Evolutionary conservation across 306 rosid species (phyloP).

Genomic region (Fragaria ananassa): DNA sequence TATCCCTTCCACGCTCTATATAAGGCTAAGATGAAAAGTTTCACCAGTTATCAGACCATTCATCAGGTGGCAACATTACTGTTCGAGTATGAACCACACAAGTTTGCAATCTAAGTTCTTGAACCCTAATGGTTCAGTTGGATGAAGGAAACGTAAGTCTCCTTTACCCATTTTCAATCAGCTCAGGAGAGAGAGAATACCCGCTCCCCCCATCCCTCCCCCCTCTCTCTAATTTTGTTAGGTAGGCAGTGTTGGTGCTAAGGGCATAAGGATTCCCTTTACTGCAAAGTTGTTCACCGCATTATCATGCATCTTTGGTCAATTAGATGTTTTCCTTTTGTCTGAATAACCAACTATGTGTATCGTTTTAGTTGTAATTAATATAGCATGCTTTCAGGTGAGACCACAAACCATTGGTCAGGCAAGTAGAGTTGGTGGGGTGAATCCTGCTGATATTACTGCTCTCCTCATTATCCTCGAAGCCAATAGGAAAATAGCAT

Average conservation of each 20-base stretch:
- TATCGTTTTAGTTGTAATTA: neutral
- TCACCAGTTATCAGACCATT: neutral
- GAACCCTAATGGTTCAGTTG: neutral
- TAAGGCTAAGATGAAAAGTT: neutral
- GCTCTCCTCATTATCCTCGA: slow-evolving; percentile 88
- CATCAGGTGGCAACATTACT: neutral
- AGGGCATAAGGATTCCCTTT: too few species aligned
- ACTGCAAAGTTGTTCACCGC: neutral
- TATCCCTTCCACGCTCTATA: neutral
- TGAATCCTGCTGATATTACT: slow-evolving; percentile 93
- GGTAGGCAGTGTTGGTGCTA: neutral
- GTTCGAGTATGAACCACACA: too few species aligned
- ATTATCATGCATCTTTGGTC: neutral
- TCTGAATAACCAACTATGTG: neutral
- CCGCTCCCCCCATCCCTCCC: too few species aligned
- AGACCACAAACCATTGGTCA: slow-evolving; percentile 83
- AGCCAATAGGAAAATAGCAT: slow-evolving; percentile 64
- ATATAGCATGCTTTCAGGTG: slow-evolving; percentile 34
- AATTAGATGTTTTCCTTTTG: neutral
- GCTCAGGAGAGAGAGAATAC: neutral
- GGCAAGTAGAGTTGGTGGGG: slow-evolving; percentile 97
- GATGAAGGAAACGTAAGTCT: neutral
- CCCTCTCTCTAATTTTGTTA: neutral
- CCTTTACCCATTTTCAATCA: neutral
- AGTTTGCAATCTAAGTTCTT: neutral